A percentile compares a stretch with the other conserved stretches of the same genome.
These are phyloP conservation scores for Aspergillus sp. DNA, from an alignment of 2,329 filamentous ascomycete genomes.

Conservation along the genomic window DNA sequence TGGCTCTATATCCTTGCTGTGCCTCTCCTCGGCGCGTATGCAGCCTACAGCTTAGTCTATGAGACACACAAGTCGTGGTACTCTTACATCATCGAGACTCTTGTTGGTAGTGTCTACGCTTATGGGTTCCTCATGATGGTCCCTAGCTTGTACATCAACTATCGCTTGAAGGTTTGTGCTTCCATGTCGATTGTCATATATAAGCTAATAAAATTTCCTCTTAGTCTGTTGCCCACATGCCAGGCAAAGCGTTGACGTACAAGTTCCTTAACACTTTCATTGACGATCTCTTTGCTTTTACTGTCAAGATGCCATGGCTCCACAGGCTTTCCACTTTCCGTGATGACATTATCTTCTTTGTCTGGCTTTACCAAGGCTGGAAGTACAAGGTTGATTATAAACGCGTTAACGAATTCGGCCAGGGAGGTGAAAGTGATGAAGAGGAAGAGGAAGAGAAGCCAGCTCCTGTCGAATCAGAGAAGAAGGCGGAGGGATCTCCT, in stretches of 20 bases:
- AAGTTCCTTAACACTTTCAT: slow-evolving; percentile 99
- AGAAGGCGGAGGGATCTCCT: slow-evolving; percentile 15
- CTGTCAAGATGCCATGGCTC: slow-evolving; percentile 96
- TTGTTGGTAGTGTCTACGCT: slow-evolving; percentile 93
- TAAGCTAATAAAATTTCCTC: slow-evolving; percentile 11
- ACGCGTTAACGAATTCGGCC: slow-evolving; percentile 94
- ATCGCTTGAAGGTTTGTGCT: slow-evolving; percentile 71
- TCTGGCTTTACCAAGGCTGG: slow-evolving; percentile 93
- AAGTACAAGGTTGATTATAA: slow-evolving; percentile 88
- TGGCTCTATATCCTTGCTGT: slow-evolving; percentile 93
- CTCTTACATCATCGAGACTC: slow-evolving; percentile 87
- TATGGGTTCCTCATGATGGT: slow-evolving; percentile 99
- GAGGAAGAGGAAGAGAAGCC: slow-evolving; percentile 52
- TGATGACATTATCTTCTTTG: slow-evolving; percentile 96
- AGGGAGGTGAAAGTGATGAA: slow-evolving; percentile 88
- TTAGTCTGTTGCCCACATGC: slow-evolving; percentile 85
- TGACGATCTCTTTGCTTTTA: slow-evolving; percentile 96
- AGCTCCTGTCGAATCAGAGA: slow-evolving; percentile 11
- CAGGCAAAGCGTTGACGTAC: slow-evolving; percentile 92
- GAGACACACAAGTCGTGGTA: slow-evolving; percentile 98
- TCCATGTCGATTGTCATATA: not conserved
- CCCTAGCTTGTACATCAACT: slow-evolving; percentile 96
- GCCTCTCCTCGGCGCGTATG: slow-evolving; percentile 83
- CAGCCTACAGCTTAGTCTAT: slow-evolving; percentile 84
- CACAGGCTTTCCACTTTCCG: slow-evolving; percentile 88